phyloP scores from a whole-genome alignment of 2,329 filamentous ascomycete genomes.

The Neonectria sp. region DNA sequence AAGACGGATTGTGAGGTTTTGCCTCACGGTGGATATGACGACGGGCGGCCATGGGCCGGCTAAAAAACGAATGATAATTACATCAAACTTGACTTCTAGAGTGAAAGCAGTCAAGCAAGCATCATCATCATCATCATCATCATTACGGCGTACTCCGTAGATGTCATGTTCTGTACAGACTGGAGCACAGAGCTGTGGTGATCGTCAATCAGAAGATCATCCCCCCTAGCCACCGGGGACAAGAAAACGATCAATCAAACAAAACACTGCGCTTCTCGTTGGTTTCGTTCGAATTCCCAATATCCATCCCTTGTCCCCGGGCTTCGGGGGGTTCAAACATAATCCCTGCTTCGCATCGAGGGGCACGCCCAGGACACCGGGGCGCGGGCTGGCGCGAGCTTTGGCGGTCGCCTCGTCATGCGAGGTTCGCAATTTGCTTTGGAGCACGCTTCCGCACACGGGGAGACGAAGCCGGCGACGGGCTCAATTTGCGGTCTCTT shows the following conservation, averaged over 20 bases:
- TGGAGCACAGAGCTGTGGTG: too few relatives aligned
- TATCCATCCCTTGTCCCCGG: conserved; percentile 20
- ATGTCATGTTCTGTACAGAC: not conserved
- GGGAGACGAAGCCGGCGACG: conserved; percentile 15
- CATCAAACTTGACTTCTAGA: not conserved
- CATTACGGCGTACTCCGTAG: too few relatives aligned
- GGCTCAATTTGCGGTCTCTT: conserved; percentile 29
- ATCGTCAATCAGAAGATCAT: not conserved
- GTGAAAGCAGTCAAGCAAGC: not conserved
- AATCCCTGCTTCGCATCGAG: conserved; percentile 26
- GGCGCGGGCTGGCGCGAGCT: conserved; percentile 21
- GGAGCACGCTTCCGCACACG: conserved; percentile 20
- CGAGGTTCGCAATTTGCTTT: conserved; percentile 43
- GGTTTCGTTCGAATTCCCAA: conserved; percentile 26
- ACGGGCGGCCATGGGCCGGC: not conserved
- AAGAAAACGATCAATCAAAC: conserved; percentile 21
- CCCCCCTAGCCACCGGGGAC: not conserved
- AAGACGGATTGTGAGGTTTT: not conserved
- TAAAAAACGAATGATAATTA: not conserved
- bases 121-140: not conserved
- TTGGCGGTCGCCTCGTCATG: conserved; percentile 34
- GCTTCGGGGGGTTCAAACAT: conserved; percentile 7
- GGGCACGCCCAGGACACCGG: conserved; percentile 31
- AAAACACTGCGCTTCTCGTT: conserved; percentile 13
- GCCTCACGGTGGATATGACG: not conserved